phyloP scores from a whole-genome alignment of 345 rosid species.

The Eucalyptus regnans region DNA sequence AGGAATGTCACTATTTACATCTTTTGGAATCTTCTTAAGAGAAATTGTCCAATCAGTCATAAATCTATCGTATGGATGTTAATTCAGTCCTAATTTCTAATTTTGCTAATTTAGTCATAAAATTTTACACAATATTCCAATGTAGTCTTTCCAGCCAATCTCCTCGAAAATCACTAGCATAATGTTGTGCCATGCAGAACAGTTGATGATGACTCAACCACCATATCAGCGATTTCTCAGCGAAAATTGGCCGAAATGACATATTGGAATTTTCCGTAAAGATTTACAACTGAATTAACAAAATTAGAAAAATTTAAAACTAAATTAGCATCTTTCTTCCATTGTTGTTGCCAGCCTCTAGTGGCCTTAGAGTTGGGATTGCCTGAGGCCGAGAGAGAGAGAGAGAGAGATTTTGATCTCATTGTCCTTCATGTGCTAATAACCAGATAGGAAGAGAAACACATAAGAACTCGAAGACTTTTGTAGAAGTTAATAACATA shows the following conservation, averaged over 20 bases:
- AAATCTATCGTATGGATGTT: background rate
- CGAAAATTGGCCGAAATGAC: background rate
- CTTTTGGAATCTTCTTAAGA: background rate
- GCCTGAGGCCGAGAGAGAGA: too few relatives aligned
- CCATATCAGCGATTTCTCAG: rapidly evolving
- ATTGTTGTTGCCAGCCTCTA: too few relatives aligned
- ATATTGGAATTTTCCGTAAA: background rate
- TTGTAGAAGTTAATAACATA: background rate
- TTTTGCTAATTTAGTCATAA: background rate
- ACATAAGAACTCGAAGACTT: background rate
- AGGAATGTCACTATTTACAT: background rate
- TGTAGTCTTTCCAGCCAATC: background rate
- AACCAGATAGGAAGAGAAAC: background rate
- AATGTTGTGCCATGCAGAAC: background rate
- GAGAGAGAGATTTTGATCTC: background rate
- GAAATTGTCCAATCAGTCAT: background rate
- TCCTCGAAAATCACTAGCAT: background rate
- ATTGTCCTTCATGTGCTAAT: background rate
- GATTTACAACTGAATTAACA: background rate
- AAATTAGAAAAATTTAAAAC: background rate
- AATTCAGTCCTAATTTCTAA: background rate
- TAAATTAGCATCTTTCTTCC: background rate
- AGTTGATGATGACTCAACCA: background rate
- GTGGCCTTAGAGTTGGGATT: background rate
- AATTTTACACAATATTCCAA: background rate